Base-by-base conservation (phyloP, 345 rosid species). In the Mercurialis annua region DNA sequence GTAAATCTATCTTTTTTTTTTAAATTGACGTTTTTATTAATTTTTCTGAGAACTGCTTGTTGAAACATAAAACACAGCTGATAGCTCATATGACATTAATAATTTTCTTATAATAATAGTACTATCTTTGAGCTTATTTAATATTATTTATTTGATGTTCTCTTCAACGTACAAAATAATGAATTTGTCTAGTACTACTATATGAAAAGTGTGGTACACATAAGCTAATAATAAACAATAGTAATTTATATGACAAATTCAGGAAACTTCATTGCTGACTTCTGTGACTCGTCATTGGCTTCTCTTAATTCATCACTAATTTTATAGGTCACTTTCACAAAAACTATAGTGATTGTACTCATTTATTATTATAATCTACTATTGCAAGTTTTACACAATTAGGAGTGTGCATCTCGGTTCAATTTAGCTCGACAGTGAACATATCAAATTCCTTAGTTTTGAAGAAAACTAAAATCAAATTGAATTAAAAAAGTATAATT, bases 241-340 rank as follows among this genome's bases (percentile, higher is more conserved):
- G n/a, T 48, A 18, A 33, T 21, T 24, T 49, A 38, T 44, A 52
- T 73, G 62, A 63, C 65, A 59, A 69, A 38, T 55, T 53, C 27
- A 59, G 36, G 73, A 77, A 68, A 66, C 78, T 65, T 61, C 78
- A 64, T 33, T 64, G 55, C 67, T 24, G 47, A 73, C 80, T 68
- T 75, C 68, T 46, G 12, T 30, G 31, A 66, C 73, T 50, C 44
- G 71, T 51, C 73, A 59, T 36, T 30, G 75, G 65, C 76, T 31
- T 56, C 81, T 72, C 65, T 67, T 77, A 57, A 46, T 65, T 29
- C 36, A 15, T 1, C 11, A 21, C 71, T 69, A 63, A 69, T 75
- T 70, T 33, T 57, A 44, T 16, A 16, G n/a, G 76, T 73, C 77
- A 10, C 61, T 66, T 61, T 76, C 66, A 2, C 6, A 42, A 43